Percentiles rank a stretch among this genome's conserved stretches.
Conservation (phyloP, 345 rosid genomes). For the Trapa incisa region DNA sequence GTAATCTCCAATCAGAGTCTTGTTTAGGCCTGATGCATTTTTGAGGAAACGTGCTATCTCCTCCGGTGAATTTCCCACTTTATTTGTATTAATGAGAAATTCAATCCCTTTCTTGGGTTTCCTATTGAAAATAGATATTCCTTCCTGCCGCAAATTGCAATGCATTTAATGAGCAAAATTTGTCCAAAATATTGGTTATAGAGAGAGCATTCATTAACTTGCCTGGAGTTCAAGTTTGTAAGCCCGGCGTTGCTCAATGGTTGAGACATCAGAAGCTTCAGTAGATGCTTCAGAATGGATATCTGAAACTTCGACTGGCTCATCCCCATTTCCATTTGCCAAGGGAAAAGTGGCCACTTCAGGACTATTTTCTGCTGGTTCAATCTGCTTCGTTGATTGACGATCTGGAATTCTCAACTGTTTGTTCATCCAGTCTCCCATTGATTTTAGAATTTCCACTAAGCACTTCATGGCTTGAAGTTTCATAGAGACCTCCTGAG, state of each 20-base stretch:
- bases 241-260: constrained; percentile 96
- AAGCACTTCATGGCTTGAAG: constrained; percentile 97
- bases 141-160: constrained; percentile 83
- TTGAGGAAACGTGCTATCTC: constrained; percentile 89
- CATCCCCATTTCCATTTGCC: constrained; percentile 83
- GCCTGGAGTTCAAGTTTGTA: constrained; percentile 99
- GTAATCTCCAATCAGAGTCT: constrained; percentile 92
- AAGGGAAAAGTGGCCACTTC: constrained; percentile 49
- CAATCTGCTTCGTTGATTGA: constrained; percentile 45
- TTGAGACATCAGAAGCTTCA: constrained; percentile 73
- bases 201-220: constrained; percentile 7
- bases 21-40: constrained; percentile 80
- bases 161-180: constrained; percentile 19
- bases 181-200: constrained; percentile 8
- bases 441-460: constrained; percentile 80
- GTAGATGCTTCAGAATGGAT: constrained; percentile 73
- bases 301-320: constrained; percentile 69
- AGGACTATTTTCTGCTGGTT: constrained; percentile 50
- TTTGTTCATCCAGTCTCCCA: constrained; percentile 99
- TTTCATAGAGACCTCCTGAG: constrained; percentile 86
- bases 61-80: constrained; percentile 85
- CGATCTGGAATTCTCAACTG: constrained; percentile 91
- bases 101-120: constrained; percentile 96
- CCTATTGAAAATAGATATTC: constrained; percentile 94
- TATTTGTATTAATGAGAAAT: constrained; percentile 86